Evolutionary conservation across 148 eudicot genomes (phyloP).

Genomic region (Chenopodium formosanum): DNA sequence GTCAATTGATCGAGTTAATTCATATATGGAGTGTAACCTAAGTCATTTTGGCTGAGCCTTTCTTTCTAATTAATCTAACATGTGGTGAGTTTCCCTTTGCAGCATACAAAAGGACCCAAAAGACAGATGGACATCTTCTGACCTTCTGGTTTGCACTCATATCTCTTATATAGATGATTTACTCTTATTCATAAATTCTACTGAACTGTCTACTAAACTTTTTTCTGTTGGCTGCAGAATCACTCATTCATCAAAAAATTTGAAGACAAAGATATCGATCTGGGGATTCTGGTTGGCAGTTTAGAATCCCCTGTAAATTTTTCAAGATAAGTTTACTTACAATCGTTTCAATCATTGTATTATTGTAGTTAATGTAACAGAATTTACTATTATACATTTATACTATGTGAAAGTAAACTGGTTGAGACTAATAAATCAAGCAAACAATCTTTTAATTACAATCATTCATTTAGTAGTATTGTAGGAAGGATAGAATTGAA

Average conservation of each 20-base stretch:
- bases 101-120: slow-evolving; percentile 92
- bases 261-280: slow-evolving; percentile 91
- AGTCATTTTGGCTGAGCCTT: background rate
- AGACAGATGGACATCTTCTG: slow-evolving; percentile 74
- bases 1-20: background rate
- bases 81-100: slow-evolving; percentile 26
- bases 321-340: slow-evolving; percentile 40
- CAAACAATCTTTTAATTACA: background rate
- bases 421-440: slow-evolving; percentile 13
- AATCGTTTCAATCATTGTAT: slow-evolving; percentile 9
- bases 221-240: slow-evolving; percentile 44
- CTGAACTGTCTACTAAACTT: background rate
- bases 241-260: slow-evolving; percentile 94
- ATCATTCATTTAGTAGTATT: background rate
- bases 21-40: background rate
- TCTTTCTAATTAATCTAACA: slow-evolving; percentile 6
- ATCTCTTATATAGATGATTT: background rate
- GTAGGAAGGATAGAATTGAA: background rate
- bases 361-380: slow-evolving; percentile 20
- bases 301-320: slow-evolving; percentile 89
- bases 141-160: slow-evolving; percentile 75
- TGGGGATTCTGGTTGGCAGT: slow-evolving; percentile 67
- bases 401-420: slow-evolving; percentile 14
- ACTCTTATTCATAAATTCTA: background rate
- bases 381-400: slow-evolving; percentile 10